These are phyloP conservation scores for Piper longum DNA, from an alignment of 164 flowering plant genomes.

Conservation along the genomic window DNA sequence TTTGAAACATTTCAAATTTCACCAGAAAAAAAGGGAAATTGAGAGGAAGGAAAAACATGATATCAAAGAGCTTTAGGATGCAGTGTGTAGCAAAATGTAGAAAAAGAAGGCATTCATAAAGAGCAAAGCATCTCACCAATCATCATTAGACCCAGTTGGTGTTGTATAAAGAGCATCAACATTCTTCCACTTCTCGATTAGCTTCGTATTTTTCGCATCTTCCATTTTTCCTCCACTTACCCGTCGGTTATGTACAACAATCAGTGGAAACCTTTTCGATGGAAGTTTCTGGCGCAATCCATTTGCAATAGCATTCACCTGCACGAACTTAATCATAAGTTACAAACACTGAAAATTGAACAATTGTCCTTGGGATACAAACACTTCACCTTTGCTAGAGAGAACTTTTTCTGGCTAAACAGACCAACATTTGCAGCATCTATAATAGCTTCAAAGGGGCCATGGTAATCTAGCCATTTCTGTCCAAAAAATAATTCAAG, in stretches of 20 bases:
- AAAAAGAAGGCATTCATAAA: too few species aligned
- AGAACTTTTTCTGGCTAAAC: conserved; percentile 41
- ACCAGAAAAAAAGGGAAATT: conserved; percentile 1
- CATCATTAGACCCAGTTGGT: conserved; percentile 94
- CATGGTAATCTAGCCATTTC: conserved; percentile 87
- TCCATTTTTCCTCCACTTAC: conserved; percentile 47
- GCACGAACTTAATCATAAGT: conserved; percentile 5
- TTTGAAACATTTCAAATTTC: conserved; percentile 7
- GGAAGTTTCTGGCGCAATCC: conserved; percentile 72
- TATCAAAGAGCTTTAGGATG: too few species aligned
- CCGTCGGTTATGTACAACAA: conserved; percentile 65
- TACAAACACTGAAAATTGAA: not conserved
- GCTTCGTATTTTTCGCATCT: conserved; percentile 34
- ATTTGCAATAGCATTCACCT: conserved; percentile 73
- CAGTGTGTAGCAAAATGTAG: too few species aligned
- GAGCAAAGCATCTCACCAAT: conserved; percentile 43
- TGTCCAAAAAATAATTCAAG: conserved; percentile 17
- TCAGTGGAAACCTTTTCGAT: conserved; percentile 78
- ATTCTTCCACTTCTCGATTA: conserved; percentile 71
- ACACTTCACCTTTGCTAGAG: conserved; percentile 39
- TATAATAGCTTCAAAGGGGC: conserved; percentile 82
- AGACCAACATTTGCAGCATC: conserved; percentile 92
- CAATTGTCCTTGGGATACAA: not conserved
- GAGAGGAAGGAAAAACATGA: not conserved
- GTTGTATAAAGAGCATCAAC: conserved; percentile 87